Percentiles rank a stretch among this genome's conserved stretches.
Conservation (phyloP, 1,284 basidiomycete genomes). For the Microstroma glucosiphilum region DNA sequence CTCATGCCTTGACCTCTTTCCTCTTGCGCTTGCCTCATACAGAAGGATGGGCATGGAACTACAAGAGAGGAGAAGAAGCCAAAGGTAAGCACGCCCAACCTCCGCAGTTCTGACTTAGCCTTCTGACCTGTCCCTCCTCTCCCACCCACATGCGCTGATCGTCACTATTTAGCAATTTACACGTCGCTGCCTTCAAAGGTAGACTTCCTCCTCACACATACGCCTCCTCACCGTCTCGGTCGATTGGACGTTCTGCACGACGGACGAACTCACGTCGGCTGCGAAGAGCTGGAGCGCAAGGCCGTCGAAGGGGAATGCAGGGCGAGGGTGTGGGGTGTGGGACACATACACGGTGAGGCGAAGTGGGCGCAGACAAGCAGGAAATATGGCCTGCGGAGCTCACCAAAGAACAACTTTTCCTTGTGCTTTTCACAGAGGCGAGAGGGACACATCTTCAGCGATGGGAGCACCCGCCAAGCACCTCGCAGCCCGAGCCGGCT, state of each 20-base stretch:
- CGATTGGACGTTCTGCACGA: constrained; percentile 19
- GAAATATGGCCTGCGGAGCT: not conserved
- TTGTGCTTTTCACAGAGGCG: not conserved
- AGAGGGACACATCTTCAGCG: no score
- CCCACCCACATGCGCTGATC: not conserved
- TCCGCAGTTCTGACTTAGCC: not conserved
- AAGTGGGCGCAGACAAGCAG: constrained; percentile 16
- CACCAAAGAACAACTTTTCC: not conserved
- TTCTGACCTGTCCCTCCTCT: not conserved
- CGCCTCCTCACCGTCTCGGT: constrained; percentile 18
- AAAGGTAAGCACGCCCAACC: not conserved
- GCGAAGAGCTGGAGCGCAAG: constrained; percentile 23
- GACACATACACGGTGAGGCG: constrained; percentile 30
- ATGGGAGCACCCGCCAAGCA: no score
- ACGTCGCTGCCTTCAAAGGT: constrained; percentile 14
- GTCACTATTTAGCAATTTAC: constrained; percentile 8
- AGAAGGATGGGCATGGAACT: constrained; percentile 34
- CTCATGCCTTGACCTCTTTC: no score
- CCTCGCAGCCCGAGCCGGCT: no score
- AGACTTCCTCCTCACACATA: constrained; percentile 30
- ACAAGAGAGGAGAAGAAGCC: constrained; percentile 15
- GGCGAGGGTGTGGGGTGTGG: constrained; percentile 24
- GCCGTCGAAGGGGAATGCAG: constrained; percentile 16
- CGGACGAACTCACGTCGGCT: constrained; percentile 21
- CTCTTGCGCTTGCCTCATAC: constrained; percentile 11